A percentile compares a stretch with the other conserved stretches of the same genome.
Evolutionary conservation across 2,329 filamentous ascomycete species (phyloP).

Genomic region (Fusarium vanettenii): DNA sequence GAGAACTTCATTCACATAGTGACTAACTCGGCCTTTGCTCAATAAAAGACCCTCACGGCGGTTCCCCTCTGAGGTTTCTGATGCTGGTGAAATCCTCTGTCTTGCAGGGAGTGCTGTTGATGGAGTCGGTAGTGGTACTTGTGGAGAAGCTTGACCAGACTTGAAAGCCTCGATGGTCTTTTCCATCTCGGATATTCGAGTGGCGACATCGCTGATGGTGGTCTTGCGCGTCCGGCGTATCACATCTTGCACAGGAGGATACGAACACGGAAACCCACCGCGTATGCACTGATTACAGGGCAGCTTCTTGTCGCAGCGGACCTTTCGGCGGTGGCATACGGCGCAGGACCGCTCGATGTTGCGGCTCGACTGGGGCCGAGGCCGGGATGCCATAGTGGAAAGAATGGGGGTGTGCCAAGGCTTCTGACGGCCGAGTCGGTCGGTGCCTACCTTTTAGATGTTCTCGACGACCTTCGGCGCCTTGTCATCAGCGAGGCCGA

Average conservation of each 20-base stretch:
- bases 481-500: neutral
- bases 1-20: constrained; percentile 53
- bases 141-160: constrained; percentile 10
- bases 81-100: neutral
- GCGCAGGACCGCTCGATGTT: constrained; percentile 50
- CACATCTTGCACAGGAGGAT: constrained; percentile 42
- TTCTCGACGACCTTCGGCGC: constrained; percentile 5
- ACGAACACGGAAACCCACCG: constrained; percentile 45
- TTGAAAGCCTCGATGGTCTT: constrained; percentile 38
- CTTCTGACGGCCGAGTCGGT: neutral
- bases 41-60: constrained; percentile 42
- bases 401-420: neutral
- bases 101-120: neutral
- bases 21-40: constrained; percentile 47
- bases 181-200: constrained; percentile 50
- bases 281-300: constrained; percentile 77
- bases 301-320: constrained; percentile 78
- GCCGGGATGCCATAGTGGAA: constrained; percentile 20
- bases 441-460: neutral
- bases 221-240: constrained; percentile 44
- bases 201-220: constrained; percentile 49
- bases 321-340: constrained; percentile 65
- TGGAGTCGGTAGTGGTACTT: neutral
- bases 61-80: neutral
- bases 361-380: constrained; percentile 11